Evolutionary conservation across 768 basidiomycete species (phyloP), one percentile per base, ranked within the genome.

Genomic region (Trametopsis cervina): DNA sequence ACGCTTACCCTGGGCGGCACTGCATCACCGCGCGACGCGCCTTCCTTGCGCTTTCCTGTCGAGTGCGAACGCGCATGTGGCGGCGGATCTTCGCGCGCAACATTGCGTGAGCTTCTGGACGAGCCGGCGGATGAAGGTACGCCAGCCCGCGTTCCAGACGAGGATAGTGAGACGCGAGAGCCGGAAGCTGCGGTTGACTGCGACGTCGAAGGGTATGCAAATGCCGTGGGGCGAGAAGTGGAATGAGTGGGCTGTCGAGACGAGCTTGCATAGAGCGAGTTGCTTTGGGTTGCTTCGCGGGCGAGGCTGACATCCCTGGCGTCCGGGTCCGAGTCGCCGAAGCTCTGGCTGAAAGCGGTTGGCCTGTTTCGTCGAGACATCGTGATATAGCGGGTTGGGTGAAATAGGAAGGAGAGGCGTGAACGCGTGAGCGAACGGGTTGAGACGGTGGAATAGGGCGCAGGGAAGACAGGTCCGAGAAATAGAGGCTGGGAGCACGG

Each of bases 311-410:
- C 22, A 6, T 37, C 46, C 40, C 35, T 1, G 22, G 46, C 21
- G 37, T 49, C 52, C 11, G 53, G 39, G 2, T 59, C 57, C 46
- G 77, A 75, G 10, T 65, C 69, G 0, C 71, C 70, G 50, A 77
- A 83, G 9, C 75, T 74, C 10, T 81, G 66, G 11, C 80, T 76
- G 37, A 72, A 75, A 2, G 83, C 81, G 4, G 65, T 73, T 0
- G 76, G 75, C 22, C 62, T 58, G 21, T 47, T 50, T 21, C 53
- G 55, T n/a, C 46, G 51, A 5, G 51, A 40, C 51, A 52, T 52
- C 29, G 15, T 33, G 9, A 7, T n/a, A n/a, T 33, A 15, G 29
- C 7, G 29, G 29, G 15, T 33, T 33, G 29, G 29, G n/a, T n/a
- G n/a, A n/a, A n/a, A n/a, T n/a, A n/a, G n/a, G n/a, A n/a, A n/a